Evolutionary conservation across 768 basidiomycete genomes (phyloP), one percentile per base, ranked within the genome.

Genomic region (Baorangia bicolor): DNA sequence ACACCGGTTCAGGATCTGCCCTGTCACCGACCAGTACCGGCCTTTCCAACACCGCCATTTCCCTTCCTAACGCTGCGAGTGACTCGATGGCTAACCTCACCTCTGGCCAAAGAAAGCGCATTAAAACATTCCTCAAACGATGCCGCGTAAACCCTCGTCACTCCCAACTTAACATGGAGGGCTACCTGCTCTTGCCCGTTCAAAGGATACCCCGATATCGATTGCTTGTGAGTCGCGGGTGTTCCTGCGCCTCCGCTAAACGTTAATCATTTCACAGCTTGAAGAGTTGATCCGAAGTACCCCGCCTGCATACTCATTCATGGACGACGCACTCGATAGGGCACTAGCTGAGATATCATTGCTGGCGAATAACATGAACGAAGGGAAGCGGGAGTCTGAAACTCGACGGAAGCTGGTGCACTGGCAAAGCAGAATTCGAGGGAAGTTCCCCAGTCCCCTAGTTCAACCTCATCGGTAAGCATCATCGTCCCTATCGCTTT

Each of bases 161-260:
- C 68, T 92, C 92, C 10, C 96, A 98, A 66, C 82, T 98, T 38
- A 95, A 94, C 67, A 73, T 98, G 61, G 94, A 98, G 74, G 91
- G 90, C 4, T 98, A 98, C 69, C 75, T 99, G 21, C 80, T 99
- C 9, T 82, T 98, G 42, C 97, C 97, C 35, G 89, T 99, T 14
- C 97, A 99, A 69, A 86, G 97, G 50, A 91, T 99, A 66, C 97
- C 97, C 14, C 86, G 97, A n/a, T 99, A 99, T 76, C 86, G 91
- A 56, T 75, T 99, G 55, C 78, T 99, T 63, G 93, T 97, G 65
- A 70, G 87, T 77, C n/a, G 28, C 55, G 33, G 41, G 55, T 56
- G 34, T 56, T 56, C 18, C 25, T 55, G 37, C 21, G 9, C 30
- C 43, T 20, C 55, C 23, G 23, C 20, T 9, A 49, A 39, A 52